phyloP scores from a whole-genome alignment of 257 asterid genomes.

The Solanum chaucha region DNA sequence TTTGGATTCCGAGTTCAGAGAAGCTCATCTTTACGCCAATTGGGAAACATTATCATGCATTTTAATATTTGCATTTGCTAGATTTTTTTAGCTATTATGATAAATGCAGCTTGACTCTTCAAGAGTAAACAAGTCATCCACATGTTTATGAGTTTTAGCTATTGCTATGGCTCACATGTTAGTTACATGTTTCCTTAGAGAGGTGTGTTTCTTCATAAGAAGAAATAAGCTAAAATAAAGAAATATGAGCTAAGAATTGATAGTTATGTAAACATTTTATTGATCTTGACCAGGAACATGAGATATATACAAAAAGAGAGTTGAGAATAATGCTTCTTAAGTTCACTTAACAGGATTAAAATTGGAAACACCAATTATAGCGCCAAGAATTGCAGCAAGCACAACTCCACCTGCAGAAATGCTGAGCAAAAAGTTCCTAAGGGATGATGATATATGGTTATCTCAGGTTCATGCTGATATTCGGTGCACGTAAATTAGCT shows the following conservation, averaged over 20 bases:
- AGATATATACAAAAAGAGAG: conserved; percentile 17
- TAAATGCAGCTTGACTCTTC: neutral
- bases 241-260: neutral
- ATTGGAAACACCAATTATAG: conserved; percentile 62
- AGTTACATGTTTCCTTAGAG: neutral
- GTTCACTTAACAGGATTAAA: conserved; percentile 76
- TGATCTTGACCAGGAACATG: conserved; percentile 8
- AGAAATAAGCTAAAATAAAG: neutral
- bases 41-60: neutral
- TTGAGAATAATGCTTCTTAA: conserved; percentile 18
- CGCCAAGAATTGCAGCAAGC: conserved; percentile 42
- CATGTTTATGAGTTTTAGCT: neutral
- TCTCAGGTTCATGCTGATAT: no score
- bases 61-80: neutral
- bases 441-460: conserved; percentile 23
- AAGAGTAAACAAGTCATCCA: neutral
- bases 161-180: neutral
- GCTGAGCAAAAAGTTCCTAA: conserved; percentile 74
- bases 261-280: conserved; percentile 1
- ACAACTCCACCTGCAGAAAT: conserved; percentile 70
- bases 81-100: neutral
- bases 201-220: neutral
- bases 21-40: neutral
- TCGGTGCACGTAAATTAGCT: no score
- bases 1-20: neutral